These are phyloP conservation scores for Candida vartiovaarae DNA, from an alignment of 805 yeast genomes.

Conservation along the genomic window DNA sequence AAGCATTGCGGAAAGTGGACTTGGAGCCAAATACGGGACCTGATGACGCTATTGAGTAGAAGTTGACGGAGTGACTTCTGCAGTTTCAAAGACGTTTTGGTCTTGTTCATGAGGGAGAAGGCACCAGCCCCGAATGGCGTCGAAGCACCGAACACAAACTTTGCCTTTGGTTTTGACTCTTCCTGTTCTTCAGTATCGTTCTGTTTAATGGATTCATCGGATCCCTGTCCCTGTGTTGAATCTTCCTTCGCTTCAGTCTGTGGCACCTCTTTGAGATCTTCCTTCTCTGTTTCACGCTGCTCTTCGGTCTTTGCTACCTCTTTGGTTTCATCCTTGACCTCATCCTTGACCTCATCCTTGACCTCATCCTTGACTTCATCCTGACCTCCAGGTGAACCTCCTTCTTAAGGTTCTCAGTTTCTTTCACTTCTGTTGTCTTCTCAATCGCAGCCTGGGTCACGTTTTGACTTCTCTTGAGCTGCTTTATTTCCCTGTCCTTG, in stretches of 20 bases:
- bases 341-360: background rate
- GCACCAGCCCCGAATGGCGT: slow-evolving; percentile 41
- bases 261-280: background rate
- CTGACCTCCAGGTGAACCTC: background rate
- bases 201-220: too few relatives aligned
- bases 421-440: background rate
- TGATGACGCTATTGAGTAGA: background rate
- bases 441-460: slow-evolving; percentile 2
- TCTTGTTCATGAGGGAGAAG: slow-evolving; percentile 27
- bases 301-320: background rate
- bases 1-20: slow-evolving; percentile 46
- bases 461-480: slow-evolving; percentile 14
- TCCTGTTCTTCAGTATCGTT: background rate
- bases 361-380: background rate
- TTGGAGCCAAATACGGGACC: slow-evolving; percentile 36
- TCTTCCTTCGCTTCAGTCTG: background rate
- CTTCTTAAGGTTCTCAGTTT: slow-evolving; percentile 3
- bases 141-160: slow-evolving; percentile 50
- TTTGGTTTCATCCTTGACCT: background rate
- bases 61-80: slow-evolving; percentile 14
- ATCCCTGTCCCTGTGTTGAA: too few relatives aligned
- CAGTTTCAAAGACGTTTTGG: slow-evolving; percentile 34
- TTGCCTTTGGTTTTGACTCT: slow-evolving; percentile 23
- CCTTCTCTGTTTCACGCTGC: background rate
- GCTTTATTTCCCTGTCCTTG: slow-evolving; percentile 15